These are phyloP conservation scores for Dryas alaskensis DNA, from an alignment of 306 rosid species.

Conservation along the genomic window DNA sequence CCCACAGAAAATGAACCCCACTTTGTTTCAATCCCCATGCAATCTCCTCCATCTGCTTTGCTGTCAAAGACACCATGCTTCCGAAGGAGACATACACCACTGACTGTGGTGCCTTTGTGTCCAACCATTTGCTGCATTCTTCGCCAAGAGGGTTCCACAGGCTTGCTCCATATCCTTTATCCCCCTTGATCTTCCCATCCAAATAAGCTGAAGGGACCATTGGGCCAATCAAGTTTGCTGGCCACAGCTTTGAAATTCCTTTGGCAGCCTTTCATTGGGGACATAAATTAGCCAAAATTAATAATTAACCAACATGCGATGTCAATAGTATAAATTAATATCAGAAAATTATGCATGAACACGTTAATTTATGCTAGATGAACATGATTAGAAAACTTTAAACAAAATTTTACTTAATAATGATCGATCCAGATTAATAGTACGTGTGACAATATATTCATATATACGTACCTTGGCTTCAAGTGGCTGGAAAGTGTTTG, in stretches of 20 bases:
- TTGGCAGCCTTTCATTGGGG: neutral
- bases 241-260: conserved; percentile 31
- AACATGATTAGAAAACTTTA: too few relatives aligned
- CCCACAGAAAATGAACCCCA: conserved; percentile 37
- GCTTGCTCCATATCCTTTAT: conserved; percentile 37
- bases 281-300: neutral
- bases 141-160: conserved; percentile 25
- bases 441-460: too few relatives aligned
- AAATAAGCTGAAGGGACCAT: conserved; percentile 51
- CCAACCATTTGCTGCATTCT: conserved; percentile 33
- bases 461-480: conserved; percentile 42
- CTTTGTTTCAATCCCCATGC: conserved; percentile 34
- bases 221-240: conserved; percentile 36
- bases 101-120: conserved; percentile 29
- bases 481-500: conserved; percentile 50
- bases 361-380: too few relatives aligned
- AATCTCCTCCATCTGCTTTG: conserved; percentile 34
- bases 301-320: neutral
- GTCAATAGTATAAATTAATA: neutral
- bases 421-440: too few relatives aligned
- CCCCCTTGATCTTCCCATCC: conserved; percentile 32
- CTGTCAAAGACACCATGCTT: conserved; percentile 33
- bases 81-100: conserved; percentile 50
- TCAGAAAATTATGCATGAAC: too few relatives aligned
- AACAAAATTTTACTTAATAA: too few relatives aligned